A percentile compares a stretch with the other conserved stretches of the same genome.
Evolutionary conservation across 2,329 filamentous ascomycete species (phyloP).

Genomic region (Monosporascus sp.): DNA sequence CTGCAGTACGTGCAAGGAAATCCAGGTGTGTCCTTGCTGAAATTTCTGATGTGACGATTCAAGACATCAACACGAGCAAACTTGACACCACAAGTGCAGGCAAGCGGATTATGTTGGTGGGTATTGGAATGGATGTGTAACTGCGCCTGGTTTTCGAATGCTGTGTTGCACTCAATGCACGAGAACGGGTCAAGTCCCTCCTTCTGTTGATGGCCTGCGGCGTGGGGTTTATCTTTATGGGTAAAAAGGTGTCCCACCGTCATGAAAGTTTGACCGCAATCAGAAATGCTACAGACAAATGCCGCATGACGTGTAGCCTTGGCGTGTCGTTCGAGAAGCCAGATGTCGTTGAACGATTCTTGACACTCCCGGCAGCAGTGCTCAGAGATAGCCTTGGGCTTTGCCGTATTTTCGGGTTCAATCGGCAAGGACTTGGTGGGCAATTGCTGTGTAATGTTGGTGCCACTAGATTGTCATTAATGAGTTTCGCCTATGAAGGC

Average conservation of each 20-base stretch:
- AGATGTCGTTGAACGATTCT: neutral
- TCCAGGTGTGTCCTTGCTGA: slow-evolving; percentile 6
- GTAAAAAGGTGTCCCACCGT: neutral
- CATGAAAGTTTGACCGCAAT: neutral
- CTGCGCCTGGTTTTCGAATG: neutral
- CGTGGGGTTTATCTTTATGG: slow-evolving; percentile 1
- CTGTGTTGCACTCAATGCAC: slow-evolving; percentile 11
- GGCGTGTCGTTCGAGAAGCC: neutral
- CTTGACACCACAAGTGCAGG: slow-evolving; percentile 16
- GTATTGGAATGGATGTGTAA: slow-evolving; percentile 4
- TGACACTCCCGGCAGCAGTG: neutral
- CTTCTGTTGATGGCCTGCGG: slow-evolving; percentile 8
- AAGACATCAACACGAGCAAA: slow-evolving; percentile 24
- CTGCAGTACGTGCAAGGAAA: slow-evolving; percentile 28
- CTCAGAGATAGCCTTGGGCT: neutral
- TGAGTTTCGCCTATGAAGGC: no score
- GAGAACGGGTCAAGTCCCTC: neutral
- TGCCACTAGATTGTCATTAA: no score
- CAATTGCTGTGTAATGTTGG: no score
- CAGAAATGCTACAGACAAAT: neutral
- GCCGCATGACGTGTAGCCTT: neutral
- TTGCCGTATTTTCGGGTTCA: neutral
- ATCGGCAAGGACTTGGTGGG: no score
- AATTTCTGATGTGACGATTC: slow-evolving; percentile 17
- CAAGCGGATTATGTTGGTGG: slow-evolving; percentile 10